Base-by-base conservation (phyloP, 1,284 basidiomycete species). In the Ustilago sp. region DNA sequence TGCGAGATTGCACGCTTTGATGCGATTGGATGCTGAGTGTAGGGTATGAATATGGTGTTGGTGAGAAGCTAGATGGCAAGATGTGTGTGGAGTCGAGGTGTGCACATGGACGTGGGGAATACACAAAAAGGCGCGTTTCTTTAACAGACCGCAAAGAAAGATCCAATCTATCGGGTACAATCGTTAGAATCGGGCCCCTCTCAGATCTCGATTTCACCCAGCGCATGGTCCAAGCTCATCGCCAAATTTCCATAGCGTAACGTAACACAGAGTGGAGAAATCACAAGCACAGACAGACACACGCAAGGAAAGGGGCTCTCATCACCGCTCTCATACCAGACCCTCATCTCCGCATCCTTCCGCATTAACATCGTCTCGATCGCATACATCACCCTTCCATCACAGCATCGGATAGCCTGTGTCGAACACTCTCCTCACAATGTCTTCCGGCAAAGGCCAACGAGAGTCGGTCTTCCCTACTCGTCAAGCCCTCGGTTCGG, bases 401-500 rank as follows among this genome's bases (percentile, higher is more conserved):
- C 23, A 28, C 23, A 28, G 23, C 23, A 28, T 28, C 23, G 3
- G 23, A 28, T 28, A 28, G 23, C 23, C 23, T 28, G 23, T 28
- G 23, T 28, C 23, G 23, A 28, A 28, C 23, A 28, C 23, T 28
- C 23, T 28, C 23, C 23, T 28, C 23, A 74, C n/a, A 19, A 96
- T 96, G 94, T 94, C 94, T 58, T 73, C 70, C 12, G 93, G 94
- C 57, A 89, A 92, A 81, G 94, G 93, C 39, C 88, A 93, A 80
- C 90, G 95, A 83, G 95, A 97, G 88, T 93, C 93, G 87, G 90
- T 97, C 79, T 97, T 98, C 86, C 94, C 95, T 23, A 87, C 87
- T 39, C 83, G 87, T 12, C 87, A 87, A 84, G 87, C 84, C 59
- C 89, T 99, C 57, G 97, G 94, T 52, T 92, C 94, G 85, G 98